Evolutionary conservation across 257 asterid species (phyloP).

Genomic region (Solanum ahanhuiri): DNA sequence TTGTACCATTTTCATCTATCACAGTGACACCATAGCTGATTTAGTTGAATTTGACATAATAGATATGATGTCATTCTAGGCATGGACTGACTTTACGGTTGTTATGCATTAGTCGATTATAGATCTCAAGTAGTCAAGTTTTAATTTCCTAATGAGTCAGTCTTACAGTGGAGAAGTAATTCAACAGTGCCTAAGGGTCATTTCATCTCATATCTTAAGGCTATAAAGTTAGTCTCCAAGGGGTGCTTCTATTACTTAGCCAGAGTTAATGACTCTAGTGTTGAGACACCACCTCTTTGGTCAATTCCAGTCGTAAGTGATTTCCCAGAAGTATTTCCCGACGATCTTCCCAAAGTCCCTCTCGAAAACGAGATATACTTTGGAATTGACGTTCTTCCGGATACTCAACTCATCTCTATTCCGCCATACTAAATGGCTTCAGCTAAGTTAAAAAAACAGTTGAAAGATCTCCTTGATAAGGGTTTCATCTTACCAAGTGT

Average conservation of each 20-base stretch:
- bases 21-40: too few relatives aligned
- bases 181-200: too few relatives aligned
- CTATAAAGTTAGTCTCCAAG: background rate
- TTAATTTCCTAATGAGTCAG: background rate
- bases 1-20: too few relatives aligned
- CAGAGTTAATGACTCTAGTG: background rate
- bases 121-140: background rate
- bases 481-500: background rate
- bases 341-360: background rate
- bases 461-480: background rate
- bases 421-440: background rate
- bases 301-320: background rate
- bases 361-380: background rate
- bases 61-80: background rate
- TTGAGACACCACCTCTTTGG: background rate
- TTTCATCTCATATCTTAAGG: too few relatives aligned
- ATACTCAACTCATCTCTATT: background rate
- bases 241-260: too few relatives aligned
- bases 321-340: too few relatives aligned
- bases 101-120: background rate
- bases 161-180: background rate
- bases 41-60: too few relatives aligned
- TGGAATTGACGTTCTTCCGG: background rate
- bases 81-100: background rate
- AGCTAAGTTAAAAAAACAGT: background rate